Conservation (phyloP, 2,329 filamentous ascomycete species). For the Metarhizium robertsii region DNA sequence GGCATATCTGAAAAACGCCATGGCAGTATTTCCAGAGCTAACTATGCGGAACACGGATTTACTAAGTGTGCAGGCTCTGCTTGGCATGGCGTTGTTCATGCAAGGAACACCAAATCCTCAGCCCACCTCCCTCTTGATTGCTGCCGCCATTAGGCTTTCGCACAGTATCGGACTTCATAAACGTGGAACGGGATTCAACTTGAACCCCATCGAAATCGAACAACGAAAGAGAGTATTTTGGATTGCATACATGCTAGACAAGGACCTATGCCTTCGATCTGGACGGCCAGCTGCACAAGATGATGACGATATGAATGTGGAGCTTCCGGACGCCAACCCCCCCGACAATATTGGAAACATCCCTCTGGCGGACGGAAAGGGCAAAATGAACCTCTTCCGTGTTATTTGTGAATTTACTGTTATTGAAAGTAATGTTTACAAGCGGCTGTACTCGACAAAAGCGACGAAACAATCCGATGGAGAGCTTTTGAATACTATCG, state of each 20-base stretch:
- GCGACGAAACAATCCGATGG: constrained; percentile 87
- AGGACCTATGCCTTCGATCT: constrained; percentile 51
- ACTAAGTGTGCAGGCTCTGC: constrained; percentile 83
- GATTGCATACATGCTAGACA: constrained; percentile 58
- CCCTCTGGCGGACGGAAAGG: constrained; percentile 75
- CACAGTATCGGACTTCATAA: constrained; percentile 96
- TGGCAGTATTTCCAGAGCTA: constrained; percentile 85
- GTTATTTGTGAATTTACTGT: constrained; percentile 85
- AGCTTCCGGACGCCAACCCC: constrained; percentile 84
- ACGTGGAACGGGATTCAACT: constrained; percentile 80
- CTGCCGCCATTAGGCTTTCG: constrained; percentile 79
- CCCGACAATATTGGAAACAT: constrained; percentile 92
- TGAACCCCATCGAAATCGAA: constrained; percentile 90
- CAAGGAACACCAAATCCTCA: constrained; percentile 96
- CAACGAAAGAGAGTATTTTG: constrained; percentile 64
- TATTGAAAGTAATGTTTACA: constrained; percentile 93
- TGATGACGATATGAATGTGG: constrained; percentile 81
- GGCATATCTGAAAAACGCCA: constrained; percentile 92
- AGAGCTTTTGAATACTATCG: constrained; percentile 89
- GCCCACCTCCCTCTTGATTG: constrained; percentile 82
- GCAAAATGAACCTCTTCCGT: constrained; percentile 91
- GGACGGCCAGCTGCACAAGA: constrained; percentile 53
- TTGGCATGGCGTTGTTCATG: constrained; percentile 91
- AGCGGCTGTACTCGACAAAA: constrained; percentile 82
- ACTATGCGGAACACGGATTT: constrained; percentile 95